Base-by-base conservation (phyloP, 352 stramenopile genomes). In the Phytophthora citricola region DNA sequence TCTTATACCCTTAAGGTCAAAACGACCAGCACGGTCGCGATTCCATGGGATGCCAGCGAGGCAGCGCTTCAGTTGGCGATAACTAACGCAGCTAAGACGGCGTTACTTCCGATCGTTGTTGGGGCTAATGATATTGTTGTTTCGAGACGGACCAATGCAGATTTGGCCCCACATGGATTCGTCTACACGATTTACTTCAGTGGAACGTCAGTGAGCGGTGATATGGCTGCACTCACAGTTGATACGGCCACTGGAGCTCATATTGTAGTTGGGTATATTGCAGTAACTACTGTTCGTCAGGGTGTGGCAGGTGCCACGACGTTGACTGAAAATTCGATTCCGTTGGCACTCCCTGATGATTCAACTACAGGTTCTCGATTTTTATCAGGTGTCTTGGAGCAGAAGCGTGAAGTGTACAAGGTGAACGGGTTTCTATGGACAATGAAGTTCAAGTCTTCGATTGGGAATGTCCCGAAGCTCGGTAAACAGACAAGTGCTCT, bases 101-200 rank as follows among this genome's bases (percentile, higher is more conserved):
- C 63, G 3, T 69, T 93, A 12, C 52, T 46, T 5, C 34, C 59
- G 0, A 52, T 17, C 14, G 52, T 58, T 1, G 49, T 81, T 0
- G 43, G 34, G 5, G 36, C 54, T 38, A 73, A 65, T 0, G 78
- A 87, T 17, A 74, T 94, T 36, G 52, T 87, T 0, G 87, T 92
- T 0, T 87, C 85, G 5, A 75, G 81, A 20, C 73, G 81, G 1
- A 66, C 53, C 0, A 77, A 93, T 44, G 46, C 69, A 6, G 65
- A 62, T 0, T 27, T 75, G 1, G 82, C 82, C 2, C 72, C 83
- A 2, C 79, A 90, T 22, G 82, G 85, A 0, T 94, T 67, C 24
- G 68, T 93, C 5, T 95, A 93, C 66, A 88, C 66, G 2, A 74
- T 95, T 29, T 95, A 95, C 68, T 94, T 91, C 34, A 83, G 71